Percentiles rank a stretch among this genome's conserved stretches.
Conservation (phyloP, 1,284 basidiomycete species). For the Ustilago curta region DNA sequence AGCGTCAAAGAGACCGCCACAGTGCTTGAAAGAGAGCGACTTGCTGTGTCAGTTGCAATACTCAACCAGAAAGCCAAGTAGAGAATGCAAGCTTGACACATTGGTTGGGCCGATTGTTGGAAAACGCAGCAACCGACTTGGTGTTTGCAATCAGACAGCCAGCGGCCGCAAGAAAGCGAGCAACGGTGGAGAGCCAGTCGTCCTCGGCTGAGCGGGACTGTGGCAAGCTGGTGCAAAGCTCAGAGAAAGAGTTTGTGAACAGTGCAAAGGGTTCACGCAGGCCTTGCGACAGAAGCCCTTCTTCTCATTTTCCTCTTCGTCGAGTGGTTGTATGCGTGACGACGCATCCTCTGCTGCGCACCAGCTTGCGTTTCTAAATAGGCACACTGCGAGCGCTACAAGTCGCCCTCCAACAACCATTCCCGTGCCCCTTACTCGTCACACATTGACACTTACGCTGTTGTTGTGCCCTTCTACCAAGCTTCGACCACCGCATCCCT, state of each 20-base stretch:
- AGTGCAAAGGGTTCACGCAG: too few relatives aligned
- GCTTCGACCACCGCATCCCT: neutral
- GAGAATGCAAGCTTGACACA: too few relatives aligned
- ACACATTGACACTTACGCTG: neutral
- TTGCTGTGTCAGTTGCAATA: too few relatives aligned
- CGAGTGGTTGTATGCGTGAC: constrained; percentile 37
- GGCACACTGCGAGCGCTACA: neutral
- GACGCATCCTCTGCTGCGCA: constrained; percentile 12
- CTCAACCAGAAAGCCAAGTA: too few relatives aligned
- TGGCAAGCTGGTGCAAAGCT: neutral
- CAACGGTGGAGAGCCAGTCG: too few relatives aligned
- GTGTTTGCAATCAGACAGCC: neutral
- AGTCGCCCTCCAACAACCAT: neutral
- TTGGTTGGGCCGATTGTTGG: neutral
- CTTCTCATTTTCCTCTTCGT: neutral
- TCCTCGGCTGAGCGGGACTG: too few relatives aligned
- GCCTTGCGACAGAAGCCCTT: neutral
- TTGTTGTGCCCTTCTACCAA: neutral
- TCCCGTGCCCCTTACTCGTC: neutral
- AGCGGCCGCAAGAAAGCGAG: too few relatives aligned
- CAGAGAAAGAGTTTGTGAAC: neutral
- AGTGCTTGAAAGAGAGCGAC: too few relatives aligned
- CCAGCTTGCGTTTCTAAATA: neutral
- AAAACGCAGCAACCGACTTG: neutral
- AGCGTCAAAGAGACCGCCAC: too few relatives aligned